Base-by-base conservation (phyloP, 768 basidiomycete genomes). In the Kwoniella bestiolae region DNA sequence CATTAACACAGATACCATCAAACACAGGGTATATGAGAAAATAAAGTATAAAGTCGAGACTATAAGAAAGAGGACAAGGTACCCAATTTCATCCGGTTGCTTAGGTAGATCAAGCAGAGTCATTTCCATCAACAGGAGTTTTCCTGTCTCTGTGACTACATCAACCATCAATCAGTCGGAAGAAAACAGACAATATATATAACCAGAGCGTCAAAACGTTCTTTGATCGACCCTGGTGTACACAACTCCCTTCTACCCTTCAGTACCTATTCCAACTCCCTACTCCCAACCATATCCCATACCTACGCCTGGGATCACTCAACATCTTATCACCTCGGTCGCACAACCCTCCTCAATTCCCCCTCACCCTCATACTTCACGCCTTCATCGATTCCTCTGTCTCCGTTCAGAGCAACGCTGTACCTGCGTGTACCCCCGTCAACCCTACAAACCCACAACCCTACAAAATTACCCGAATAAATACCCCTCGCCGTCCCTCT, bases 171-270 rank as follows among this genome's bases (percentile, higher is more conserved):
- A 29, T 16, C 26, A 8, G 25, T 25, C 25, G n/a, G 45, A 47
- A 32, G 25, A 25, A 12, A 26, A 26, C n/a, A 12, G 12, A 51
- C 25, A 25, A 4, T 9, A 11, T 8, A 38, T 38, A 11, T 16
- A 38, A 2, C 16, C 38, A 18, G 38, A 41, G 38, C 12, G 18
- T 14, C 12, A 14, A 11, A 11, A 41, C 38, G n/a, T 11, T 47
- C 46, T 47, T 47, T 25, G 46, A 47, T 47, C 46, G 46, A 2
- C 46, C 46, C 46, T 47, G 46, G n/a, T 23, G 38, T 41, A 41
- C 38, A n/a, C n/a, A n/a, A n/a, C 38, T 41, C 8, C 8, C 18
- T 41, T 18, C 18, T 41, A 47, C 46, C 46, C 46, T n/a, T 47
- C 25, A 14, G 38, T 41, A n/a, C n/a, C n/a, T n/a, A n/a, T n/a